phyloP scores from a whole-genome alignment of 2,329 filamentous ascomycete genomes.

The Aspergillus ochraceus region DNA sequence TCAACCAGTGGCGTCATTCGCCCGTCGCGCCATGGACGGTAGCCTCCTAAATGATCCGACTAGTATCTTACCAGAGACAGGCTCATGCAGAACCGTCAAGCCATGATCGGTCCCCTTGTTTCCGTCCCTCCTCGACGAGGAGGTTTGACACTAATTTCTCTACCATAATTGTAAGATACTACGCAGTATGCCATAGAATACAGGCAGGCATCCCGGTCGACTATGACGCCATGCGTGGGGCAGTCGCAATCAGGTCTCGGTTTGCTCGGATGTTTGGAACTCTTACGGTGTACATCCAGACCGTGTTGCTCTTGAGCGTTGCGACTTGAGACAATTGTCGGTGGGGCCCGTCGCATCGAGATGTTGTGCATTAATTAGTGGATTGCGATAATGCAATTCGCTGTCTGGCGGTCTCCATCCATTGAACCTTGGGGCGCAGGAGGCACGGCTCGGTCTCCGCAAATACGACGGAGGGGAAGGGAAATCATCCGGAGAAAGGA shows the following conservation, averaged over 20 bases:
- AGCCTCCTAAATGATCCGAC: constrained; percentile 4
- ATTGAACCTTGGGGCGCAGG: constrained; percentile 2
- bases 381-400: background rate
- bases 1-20: background rate
- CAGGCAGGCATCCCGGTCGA: background rate
- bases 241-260: constrained; percentile 11
- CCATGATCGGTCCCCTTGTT: background rate
- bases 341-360: background rate
- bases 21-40: background rate
- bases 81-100: background rate
- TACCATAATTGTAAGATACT: background rate
- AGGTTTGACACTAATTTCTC: background rate
- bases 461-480: background rate
- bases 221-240: constrained; percentile 14
- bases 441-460: background rate
- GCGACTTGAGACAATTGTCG: background rate
- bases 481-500: background rate
- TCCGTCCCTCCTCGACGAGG: background rate
- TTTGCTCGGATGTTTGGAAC: background rate
- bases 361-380: background rate
- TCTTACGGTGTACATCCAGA: background rate
- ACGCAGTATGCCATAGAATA: background rate
- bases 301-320: background rate
- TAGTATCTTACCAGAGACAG: background rate
- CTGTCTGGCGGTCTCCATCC: background rate